Base-by-base conservation (phyloP, 345 rosid species). In the Cardamine resedifolia region DNA sequence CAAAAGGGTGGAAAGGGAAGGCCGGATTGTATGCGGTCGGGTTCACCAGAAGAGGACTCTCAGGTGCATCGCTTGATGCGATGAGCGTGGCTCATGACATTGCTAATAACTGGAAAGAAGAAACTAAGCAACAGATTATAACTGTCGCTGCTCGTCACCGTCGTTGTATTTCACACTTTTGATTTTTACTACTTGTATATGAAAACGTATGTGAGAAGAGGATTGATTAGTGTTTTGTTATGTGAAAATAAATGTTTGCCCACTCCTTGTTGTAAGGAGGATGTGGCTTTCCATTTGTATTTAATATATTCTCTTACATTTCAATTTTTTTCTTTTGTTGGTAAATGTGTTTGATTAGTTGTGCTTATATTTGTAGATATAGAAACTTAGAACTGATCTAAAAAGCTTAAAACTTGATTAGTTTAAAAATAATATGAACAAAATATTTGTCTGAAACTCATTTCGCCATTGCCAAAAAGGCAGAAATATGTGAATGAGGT, bases 11-110 rank as follows among this genome's bases (percentile, higher is more conserved):
- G 96, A 92, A 92, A 81, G 95, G 96, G 5, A 70, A 71, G 10
- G 71, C 81, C 0, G 92, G 98, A 53, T 79, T 92, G 33, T 92
- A 90, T 73, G 96, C 96, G 21, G 96, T 86, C 10, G 96, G 96
- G 57, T 92, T 90, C 83, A 86, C 93, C 6, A 81, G 79, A 81
- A 90, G 84, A 86, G 96, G 91, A 5, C 85, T 92, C 44, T 81
- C 91, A 27, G 98, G 96, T 67, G 92, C 90, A 10, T 85, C 93
- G 11, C 49, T 82, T 1, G 96, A 90, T 70, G 90, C 98, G 0
- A 58, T 77, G 26, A 84, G 75, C 48, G 85, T 90, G 2, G 90
- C 91, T 23, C 80, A 81, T 41, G 96, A 89, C 62, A 86, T 90
- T 64, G 81, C 89, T 56, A 80, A 52, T 34, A 74, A 68, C 64